Base-by-base conservation (phyloP, 2,329 filamentous ascomycete species). In the Cryphonectria naterciae region DNA sequence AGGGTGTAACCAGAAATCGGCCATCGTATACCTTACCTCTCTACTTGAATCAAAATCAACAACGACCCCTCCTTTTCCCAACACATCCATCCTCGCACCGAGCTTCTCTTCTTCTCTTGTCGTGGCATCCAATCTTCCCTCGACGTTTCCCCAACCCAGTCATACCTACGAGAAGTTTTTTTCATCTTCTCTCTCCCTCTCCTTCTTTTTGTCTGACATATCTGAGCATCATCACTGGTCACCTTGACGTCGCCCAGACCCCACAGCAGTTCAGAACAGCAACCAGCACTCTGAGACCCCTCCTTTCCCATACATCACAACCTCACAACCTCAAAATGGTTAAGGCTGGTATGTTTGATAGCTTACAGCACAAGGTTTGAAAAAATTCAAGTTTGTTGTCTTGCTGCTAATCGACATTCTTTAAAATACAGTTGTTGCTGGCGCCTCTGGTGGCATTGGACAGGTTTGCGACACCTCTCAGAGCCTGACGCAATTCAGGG, bases 401-500 rank as follows among this genome's bases (percentile, higher is more conserved):
- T 15, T 68, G 61, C 68, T 60, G 60, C 46, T 49, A 49, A 49
- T 49, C 5, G n/a, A 73, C 28, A 49, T n/a, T 66, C 10, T 68
- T 70, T 70, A 61, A 46, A 22, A 49, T 49, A 67, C 72, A 91
- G 88, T 90, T 81, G 95, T 99, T 86, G 94, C 96, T 85, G 96
- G 96, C 85, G 96, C 95, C 81, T 91, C 95, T 83, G 96, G 96
- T 85, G 96, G 96, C 86, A 99, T 99, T 90, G 96, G 95, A 84
- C 95, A 98, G 91, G 95, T 97, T 81, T 78, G 85, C 80, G 56
- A 63, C 68, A 60, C 52, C 41, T 46, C 61, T 49, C 46, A 43
- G 56, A 63, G 15, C 63, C 28, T 15, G 41, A 70, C 39, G 35
- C 39, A 58, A 35, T n/a, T 32, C 22, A 25, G 65, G 69, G 68